Conservation (phyloP, 306 rosid species). For the Notholithocarpus densiflorus region DNA sequence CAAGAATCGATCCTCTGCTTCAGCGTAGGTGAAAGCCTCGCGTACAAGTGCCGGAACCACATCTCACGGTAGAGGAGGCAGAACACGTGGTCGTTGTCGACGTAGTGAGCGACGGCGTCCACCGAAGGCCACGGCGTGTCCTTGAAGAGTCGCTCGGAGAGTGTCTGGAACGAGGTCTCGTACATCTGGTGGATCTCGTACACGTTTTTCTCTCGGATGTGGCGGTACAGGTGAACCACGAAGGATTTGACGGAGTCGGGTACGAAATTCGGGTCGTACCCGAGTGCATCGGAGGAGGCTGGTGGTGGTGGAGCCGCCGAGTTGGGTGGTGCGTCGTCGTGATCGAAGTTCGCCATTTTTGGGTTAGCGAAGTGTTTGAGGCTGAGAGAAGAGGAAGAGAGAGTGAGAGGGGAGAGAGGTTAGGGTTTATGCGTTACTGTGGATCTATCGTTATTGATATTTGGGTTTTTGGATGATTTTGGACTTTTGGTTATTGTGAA, state of each 20-base stretch:
- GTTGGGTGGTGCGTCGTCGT: slow-evolving; percentile 48
- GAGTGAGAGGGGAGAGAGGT: neutral
- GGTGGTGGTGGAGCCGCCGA: slow-evolving; percentile 31
- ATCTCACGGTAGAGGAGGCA: slow-evolving; percentile 93
- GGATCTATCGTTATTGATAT: too few species aligned
- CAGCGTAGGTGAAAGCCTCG: slow-evolving; percentile 80
- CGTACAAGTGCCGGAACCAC: slow-evolving; percentile 98
- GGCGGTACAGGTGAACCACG: slow-evolving; percentile 87
- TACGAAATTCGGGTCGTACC: slow-evolving; percentile 88
- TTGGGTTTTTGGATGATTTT: too few species aligned
- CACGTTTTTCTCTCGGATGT: slow-evolving; percentile 93
- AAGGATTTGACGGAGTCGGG: slow-evolving; percentile 84
- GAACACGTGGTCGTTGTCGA: slow-evolving; percentile 93
- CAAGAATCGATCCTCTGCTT: slow-evolving; percentile 91
- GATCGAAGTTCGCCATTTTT: slow-evolving; percentile 59
- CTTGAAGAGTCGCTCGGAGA: slow-evolving; percentile 88
- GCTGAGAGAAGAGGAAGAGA: neutral
- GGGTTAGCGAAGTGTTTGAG: neutral
- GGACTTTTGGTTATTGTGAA: too few species aligned
- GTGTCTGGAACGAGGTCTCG: slow-evolving; percentile 75
- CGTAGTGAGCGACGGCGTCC: slow-evolving; percentile 76
- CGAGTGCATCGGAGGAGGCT: slow-evolving; percentile 32
- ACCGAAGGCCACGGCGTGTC: slow-evolving; percentile 97
- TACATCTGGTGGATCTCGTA: slow-evolving; percentile 97
- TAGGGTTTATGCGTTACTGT: slow-evolving; percentile 24